Conservation (phyloP, 2,329 filamentous ascomycete genomes). For the Aspergillus udagawae region DNA sequence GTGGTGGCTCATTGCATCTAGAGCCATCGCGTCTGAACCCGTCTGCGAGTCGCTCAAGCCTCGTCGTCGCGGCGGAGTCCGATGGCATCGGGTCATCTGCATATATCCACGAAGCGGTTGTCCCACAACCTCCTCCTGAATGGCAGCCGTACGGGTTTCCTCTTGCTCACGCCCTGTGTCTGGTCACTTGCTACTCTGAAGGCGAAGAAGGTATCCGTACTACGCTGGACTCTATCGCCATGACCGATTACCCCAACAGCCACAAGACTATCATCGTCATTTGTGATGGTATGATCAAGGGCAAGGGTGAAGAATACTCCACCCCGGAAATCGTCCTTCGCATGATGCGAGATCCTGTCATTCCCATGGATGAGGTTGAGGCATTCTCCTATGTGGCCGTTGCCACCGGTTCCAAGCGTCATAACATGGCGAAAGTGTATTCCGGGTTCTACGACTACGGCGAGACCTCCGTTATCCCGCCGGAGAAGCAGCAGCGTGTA, state of each 20-base stretch:
- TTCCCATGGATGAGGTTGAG: slow-evolving; percentile 75
- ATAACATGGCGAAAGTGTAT: slow-evolving; percentile 99
- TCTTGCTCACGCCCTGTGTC: slow-evolving; percentile 84
- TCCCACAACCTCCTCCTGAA: slow-evolving; percentile 92
- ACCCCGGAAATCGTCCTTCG: slow-evolving; percentile 85
- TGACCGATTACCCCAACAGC: slow-evolving; percentile 98
- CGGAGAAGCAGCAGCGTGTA: slow-evolving; percentile 89
- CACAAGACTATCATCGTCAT: slow-evolving; percentile 96
- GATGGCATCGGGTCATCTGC: slow-evolving; percentile 79
- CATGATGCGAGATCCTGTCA: slow-evolving; percentile 92
- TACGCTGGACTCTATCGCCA: slow-evolving; percentile 91
- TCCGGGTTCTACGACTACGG: slow-evolving; percentile 98
- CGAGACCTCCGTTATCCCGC: slow-evolving; percentile 68
- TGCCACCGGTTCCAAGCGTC: slow-evolving; percentile 89
- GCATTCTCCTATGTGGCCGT: slow-evolving; percentile 96
- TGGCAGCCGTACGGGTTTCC: slow-evolving; percentile 98
- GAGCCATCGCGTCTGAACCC: slow-evolving; percentile 40
- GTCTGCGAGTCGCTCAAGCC: slow-evolving; percentile 50
- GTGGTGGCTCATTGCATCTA: slow-evolving; percentile 52
- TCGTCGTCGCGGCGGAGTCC: slow-evolving; percentile 56
- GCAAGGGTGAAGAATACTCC: slow-evolving; percentile 77
- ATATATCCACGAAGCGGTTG: slow-evolving; percentile 94
- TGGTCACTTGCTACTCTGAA: slow-evolving; percentile 97
- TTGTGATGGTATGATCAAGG: slow-evolving; percentile 97
- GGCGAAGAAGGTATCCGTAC: slow-evolving; percentile 88